These are phyloP conservation scores for Sicyos baderoa DNA, from an alignment of 306 rosid species.

Conservation along the genomic window DNA sequence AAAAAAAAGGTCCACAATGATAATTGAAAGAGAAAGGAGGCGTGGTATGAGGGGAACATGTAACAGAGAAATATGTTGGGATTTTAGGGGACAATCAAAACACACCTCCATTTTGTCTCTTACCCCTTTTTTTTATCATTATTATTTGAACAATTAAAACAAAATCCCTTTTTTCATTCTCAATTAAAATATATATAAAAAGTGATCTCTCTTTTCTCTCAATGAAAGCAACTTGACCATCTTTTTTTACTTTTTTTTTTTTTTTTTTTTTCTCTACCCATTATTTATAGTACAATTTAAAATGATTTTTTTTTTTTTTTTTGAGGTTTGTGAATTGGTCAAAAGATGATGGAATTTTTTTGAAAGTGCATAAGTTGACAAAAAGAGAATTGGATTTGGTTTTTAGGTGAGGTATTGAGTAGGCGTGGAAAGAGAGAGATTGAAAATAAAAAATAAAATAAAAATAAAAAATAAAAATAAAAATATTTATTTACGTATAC, in stretches of 20 bases:
- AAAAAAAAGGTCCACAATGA: conserved; percentile 17
- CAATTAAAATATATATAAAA: background rate
- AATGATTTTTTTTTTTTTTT: background rate
- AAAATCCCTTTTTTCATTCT: background rate
- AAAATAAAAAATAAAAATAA: no score
- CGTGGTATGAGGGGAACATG: conserved; percentile 50
- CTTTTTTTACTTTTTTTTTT: background rate
- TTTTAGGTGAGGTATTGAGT: background rate
- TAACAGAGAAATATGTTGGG: conserved; percentile 43
- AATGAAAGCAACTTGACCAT: background rate
- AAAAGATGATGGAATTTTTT: background rate
- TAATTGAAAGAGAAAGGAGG: conserved; percentile 31
- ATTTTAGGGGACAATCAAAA: conserved; percentile 49
- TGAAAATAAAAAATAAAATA: background rate
- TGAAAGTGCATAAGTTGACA: conserved; percentile 11
- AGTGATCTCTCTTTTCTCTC: conserved; percentile 3
- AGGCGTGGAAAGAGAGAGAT: conserved; percentile 13
- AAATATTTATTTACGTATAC: background rate
- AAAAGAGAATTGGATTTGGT: background rate
- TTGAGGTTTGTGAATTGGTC: background rate
- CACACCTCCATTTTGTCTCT: conserved; percentile 43
- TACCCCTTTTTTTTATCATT: background rate
- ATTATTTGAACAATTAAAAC: background rate
- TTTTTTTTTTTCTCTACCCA: background rate
- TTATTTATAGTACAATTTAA: conserved; percentile 4